Conservation (phyloP, 345 rosid species). For the Euphorbia peplus region DNA sequence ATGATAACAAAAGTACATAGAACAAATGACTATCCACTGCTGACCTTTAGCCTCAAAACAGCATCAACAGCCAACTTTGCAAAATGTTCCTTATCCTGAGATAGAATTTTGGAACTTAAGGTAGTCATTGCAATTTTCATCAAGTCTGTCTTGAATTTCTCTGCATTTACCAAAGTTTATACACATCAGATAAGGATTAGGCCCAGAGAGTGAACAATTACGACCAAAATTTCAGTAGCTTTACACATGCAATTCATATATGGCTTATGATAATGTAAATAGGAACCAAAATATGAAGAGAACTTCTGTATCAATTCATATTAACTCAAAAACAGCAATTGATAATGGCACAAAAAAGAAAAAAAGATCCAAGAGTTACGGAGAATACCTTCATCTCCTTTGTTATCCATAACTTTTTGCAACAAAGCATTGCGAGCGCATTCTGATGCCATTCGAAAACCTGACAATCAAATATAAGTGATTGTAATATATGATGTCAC, state of each 20-base stretch:
- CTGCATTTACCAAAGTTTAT: conserved; percentile 46
- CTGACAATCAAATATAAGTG: conserved; percentile 36
- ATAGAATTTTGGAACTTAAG: conserved; percentile 84
- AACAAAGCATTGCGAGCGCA: conserved; percentile 78
- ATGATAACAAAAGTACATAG: not conserved
- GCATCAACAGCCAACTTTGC: conserved; percentile 91
- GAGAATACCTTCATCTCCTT: conserved; percentile 61
- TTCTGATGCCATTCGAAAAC: conserved; percentile 93
- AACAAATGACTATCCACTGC: no score
- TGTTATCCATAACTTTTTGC: conserved; percentile 69
- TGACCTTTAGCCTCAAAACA: conserved; percentile 85
- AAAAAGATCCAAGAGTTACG: not conserved
- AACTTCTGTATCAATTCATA: not conserved
- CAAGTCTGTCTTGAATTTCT: conserved; percentile 75
- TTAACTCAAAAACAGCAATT: not conserved
- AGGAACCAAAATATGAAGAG: not conserved
- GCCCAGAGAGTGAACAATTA: not conserved
- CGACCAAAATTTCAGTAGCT: not conserved
- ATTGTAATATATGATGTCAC: not conserved
- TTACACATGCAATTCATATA: not conserved
- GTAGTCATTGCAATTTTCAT: conserved; percentile 93
- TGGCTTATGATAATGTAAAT: not conserved
- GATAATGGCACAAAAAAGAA: not conserved
- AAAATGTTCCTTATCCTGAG: conserved; percentile 91
- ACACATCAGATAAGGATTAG: conserved; percentile 3